phyloP scores from a whole-genome alignment of 345 rosid genomes.

The Triadica sebifera region DNA sequence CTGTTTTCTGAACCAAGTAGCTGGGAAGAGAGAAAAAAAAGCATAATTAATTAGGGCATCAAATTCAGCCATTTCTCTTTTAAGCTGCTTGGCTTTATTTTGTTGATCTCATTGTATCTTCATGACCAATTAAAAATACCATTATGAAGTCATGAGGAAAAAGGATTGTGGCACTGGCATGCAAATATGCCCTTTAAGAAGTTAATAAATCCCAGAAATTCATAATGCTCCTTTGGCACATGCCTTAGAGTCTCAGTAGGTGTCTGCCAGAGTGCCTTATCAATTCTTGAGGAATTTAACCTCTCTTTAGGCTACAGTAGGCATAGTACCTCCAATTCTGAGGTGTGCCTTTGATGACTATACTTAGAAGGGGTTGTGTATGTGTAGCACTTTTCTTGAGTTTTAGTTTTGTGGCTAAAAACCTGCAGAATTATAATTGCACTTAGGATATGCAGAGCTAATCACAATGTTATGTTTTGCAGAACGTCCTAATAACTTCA shows the following conservation, averaged over 20 bases:
- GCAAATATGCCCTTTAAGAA: not conserved
- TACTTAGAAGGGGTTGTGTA: not conserved
- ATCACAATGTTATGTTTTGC: slow-evolving; percentile 24
- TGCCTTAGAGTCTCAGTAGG: not conserved
- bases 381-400: not conserved
- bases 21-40: not conserved
- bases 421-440: not conserved
- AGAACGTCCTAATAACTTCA: slow-evolving; percentile 87
- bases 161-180: too few species aligned
- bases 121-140: not conserved
- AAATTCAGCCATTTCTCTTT: not conserved
- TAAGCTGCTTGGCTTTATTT: not conserved
- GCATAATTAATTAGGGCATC: not conserved
- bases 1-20: not conserved
- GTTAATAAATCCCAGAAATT: not conserved
- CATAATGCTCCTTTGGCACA: not conserved
- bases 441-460: not conserved
- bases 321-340: not conserved
- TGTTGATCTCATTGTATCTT: not conserved
- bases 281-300: not conserved
- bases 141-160: not conserved
- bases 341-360: not conserved
- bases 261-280: not conserved
- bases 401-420: slow-evolving; percentile 5
- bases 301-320: not conserved